phyloP scores from a whole-genome alignment of 768 basidiomycete genomes.

The Baorangia bicolor region DNA sequence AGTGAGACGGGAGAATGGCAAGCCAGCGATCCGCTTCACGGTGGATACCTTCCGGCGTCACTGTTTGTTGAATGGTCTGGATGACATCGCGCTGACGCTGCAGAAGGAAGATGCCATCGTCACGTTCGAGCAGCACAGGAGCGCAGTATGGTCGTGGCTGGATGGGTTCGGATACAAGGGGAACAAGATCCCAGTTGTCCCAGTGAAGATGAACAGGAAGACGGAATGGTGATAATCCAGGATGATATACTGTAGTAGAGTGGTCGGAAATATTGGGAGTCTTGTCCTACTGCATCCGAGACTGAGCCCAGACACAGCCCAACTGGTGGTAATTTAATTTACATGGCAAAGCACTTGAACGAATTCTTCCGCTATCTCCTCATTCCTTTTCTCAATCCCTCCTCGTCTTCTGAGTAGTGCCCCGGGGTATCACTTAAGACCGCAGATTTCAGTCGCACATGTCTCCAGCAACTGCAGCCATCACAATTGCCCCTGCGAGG shows the following conservation, averaged over 20 bases:
- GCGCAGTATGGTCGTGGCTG: conserved; percentile 89
- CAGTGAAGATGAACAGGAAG: conserved; percentile 42
- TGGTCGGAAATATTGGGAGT: conserved; percentile 3
- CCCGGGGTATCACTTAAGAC: background rate
- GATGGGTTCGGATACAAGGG: conserved; percentile 93
- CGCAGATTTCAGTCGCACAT: conserved; percentile 11
- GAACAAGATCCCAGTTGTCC: conserved; percentile 61
- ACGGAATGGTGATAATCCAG: conserved; percentile 65
- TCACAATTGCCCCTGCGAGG: conserved; percentile 12
- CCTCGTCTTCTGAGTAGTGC: background rate
- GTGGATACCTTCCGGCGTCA: conserved; percentile 91
- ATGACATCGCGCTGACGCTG: conserved; percentile 95
- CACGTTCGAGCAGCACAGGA: conserved; percentile 76
- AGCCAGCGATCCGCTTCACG: conserved; percentile 70
- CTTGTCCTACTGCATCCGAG: conserved; percentile 18
- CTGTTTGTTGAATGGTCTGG: conserved; percentile 92
- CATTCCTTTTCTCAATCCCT: background rate
- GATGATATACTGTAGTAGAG: background rate
- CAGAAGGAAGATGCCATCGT: conserved; percentile 72
- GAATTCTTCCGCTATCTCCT: background rate
- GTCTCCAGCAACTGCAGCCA: conserved; percentile 12
- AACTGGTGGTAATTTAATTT: conserved; percentile 6
- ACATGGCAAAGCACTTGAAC: conserved; percentile 5
- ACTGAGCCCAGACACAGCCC: conserved; percentile 7
- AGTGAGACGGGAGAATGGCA: conserved; percentile 72